phyloP scores from a whole-genome alignment of 768 basidiomycete genomes.

The Hypholoma sublateritium region DNA sequence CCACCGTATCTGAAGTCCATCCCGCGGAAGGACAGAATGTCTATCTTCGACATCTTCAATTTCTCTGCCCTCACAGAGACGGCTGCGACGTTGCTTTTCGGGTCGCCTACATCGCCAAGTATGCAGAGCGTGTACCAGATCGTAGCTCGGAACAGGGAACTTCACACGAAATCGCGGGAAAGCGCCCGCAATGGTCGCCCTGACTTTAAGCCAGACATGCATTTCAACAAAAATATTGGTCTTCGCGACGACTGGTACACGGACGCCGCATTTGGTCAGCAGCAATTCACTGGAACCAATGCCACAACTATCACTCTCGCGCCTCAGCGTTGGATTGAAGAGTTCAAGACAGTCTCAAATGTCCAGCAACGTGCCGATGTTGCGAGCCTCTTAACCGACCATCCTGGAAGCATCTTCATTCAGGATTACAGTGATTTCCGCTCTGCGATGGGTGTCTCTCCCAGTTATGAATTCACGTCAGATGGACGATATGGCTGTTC shows the following conservation, averaged over 20 bases:
- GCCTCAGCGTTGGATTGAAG: constrained; percentile 16
- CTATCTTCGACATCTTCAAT: constrained; percentile 16
- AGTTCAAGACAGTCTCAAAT: constrained; percentile 16
- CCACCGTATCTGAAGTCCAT: constrained; percentile 19
- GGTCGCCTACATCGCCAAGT: background rate
- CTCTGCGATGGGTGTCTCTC: constrained; percentile 10
- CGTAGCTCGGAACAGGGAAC: constrained; percentile 11
- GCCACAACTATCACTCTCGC: constrained; percentile 26
- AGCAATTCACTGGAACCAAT: constrained; percentile 29
- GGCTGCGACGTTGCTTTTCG: background rate
- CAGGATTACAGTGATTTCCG: constrained; percentile 28
- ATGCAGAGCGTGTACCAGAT: constrained; percentile 13
- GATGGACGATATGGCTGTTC: constrained; percentile 20
- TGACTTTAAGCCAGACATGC: constrained; percentile 16
- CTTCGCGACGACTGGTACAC: constrained; percentile 29
- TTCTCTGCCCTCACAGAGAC: background rate
- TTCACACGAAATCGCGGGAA: constrained; percentile 7
- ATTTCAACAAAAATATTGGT: constrained; percentile 22
- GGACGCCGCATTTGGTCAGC: constrained; percentile 28
- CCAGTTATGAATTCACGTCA: constrained; percentile 7
- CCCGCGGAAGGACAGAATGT: constrained; percentile 8
- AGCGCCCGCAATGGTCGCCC: constrained; percentile 1
- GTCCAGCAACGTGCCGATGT: constrained; percentile 6
- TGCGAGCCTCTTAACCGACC: constrained; percentile 8
- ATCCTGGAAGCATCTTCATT: constrained; percentile 14